Evolutionary conservation across 2,329 filamentous ascomycete genomes (phyloP), one percentile per base, ranked within the genome.

Genomic region (Fusarium nanum): DNA sequence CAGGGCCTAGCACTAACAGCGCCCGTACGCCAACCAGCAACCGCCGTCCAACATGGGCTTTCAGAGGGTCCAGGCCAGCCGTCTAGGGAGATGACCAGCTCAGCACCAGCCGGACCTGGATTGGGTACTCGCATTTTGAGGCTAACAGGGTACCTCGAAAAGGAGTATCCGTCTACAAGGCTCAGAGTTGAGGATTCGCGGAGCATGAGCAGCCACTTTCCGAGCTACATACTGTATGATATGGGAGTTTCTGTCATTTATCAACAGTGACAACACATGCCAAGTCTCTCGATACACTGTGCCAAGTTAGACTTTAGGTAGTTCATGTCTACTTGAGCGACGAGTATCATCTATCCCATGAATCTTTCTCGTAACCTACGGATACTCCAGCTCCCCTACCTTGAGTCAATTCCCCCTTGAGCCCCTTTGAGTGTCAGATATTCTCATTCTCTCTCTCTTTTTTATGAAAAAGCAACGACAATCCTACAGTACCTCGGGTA

Each of bases 51-150:
- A 42, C 52, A 67, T 55, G 47, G 34, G 48, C 52, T 68, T 68
- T 44, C 59, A 68, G 42, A 71, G 63, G 63, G 58, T 57, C 67
- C 56, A 56, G 59, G 57, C 66, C 62, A 67, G 46, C 64, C 44
- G 54, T 32, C 48, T 52, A 53, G 23, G 34, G 34, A 42, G 49
- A 40, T 40, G 48, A 55, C 68, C 48, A 60, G 54, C 73, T 67
- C 60, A 69, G 69, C 34, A 55, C 68, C 50, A 60, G 54, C 73
- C 68, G 60, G 71, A 70, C 34, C 34, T 72, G 67, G 68, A 75
- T 67, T 60, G 64, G 61, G 37, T 60, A 48, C 53, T 30, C 30
- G 14, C 20, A 40, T 18, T 20, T 32, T 45, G 32, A 41, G 52
- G 65, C 62, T 70, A 67, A 57, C 37, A 42, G 20, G 56, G 37